Base-by-base conservation (phyloP, 345 rosid genomes). In the Litchi chinensis region DNA sequence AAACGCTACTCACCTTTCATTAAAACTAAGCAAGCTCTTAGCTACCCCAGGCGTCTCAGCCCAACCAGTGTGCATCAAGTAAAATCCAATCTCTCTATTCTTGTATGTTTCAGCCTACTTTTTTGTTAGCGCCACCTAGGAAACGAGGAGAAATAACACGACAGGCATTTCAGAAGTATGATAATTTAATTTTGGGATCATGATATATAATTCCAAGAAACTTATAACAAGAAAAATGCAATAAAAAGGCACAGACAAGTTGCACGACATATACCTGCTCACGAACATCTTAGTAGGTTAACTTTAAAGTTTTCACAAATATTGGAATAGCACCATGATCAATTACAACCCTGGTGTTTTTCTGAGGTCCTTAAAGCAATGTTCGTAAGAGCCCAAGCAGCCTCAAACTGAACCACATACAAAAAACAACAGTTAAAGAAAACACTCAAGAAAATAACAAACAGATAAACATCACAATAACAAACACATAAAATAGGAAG, bases 61-160 rank as follows among this genome's bases (percentile, higher is more conserved):
- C 99, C 97, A 95, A 15, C 97, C 98, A 6, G 99, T 98, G 80
- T 93, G 98, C 99, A 95, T 93, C 0, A 97, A 68, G 86, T 92
- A 93, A 89, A 95, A 95, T 13, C 90, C 89, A 40, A 95, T 86
- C 64, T 95, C 95, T 86, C 80, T 91, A 79, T 85, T 86, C 81
- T 89, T 90, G 87, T 91, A 83, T 71, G 68, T 87, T 70, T 89
- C 93, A 12, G 91, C 88, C 98, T 96, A 95, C 62, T 89, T 91
- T 77, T 95, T 95, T 0, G 92, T 91, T 75, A 92, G 73, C 18
- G 93, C 97, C 66, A 95, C 98, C 98, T 93, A 60, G 71, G 12
- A 63, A 78, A n/a, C n/a, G n/a, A 70, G 71, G 63, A 59, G 64
- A 50, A 52, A 56, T 46, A n/a, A 56, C 37, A 24, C 72, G 32